Conservation (phyloP, 2,329 filamentous ascomycete genomes). For the Xenosphaeropsis pyriputrescens region DNA sequence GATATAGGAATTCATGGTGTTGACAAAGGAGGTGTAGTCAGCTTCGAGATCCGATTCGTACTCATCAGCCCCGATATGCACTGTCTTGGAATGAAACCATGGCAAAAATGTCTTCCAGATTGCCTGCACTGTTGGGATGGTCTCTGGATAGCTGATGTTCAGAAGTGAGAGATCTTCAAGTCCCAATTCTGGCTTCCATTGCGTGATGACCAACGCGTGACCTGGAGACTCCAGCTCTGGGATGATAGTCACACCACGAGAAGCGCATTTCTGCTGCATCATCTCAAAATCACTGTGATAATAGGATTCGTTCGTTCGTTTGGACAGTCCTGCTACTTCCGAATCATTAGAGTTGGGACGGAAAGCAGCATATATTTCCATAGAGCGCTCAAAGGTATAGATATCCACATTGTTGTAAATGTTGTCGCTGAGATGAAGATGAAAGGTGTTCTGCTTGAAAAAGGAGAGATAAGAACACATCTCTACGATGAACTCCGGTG, state of each 20-base stretch:
- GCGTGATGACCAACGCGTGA: slow-evolving; percentile 37
- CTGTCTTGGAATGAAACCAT: slow-evolving; percentile 39
- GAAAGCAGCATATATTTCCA: slow-evolving; percentile 38
- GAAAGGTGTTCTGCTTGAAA: slow-evolving; percentile 45
- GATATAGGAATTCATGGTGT: slow-evolving; percentile 33
- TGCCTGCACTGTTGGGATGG: slow-evolving; percentile 33
- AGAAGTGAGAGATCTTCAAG: slow-evolving; percentile 29
- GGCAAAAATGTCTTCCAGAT: slow-evolving; percentile 37
- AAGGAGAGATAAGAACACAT: slow-evolving; percentile 44
- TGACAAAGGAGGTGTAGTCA: slow-evolving; percentile 38
- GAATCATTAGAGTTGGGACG: slow-evolving; percentile 33
- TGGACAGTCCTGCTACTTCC: slow-evolving; percentile 31
- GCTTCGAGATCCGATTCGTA: slow-evolving; percentile 28
- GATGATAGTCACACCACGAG: slow-evolving; percentile 39
- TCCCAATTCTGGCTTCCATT: slow-evolving; percentile 42
- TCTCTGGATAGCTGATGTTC: slow-evolving; percentile 38
- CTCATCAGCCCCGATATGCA: slow-evolving; percentile 41
- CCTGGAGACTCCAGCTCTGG: slow-evolving; percentile 46
- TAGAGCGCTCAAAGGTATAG: slow-evolving; percentile 23
- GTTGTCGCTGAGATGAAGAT: slow-evolving; percentile 43
- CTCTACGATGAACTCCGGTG: slow-evolving; percentile 35
- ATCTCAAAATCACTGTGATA: slow-evolving; percentile 32
- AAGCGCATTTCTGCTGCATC: slow-evolving; percentile 34
- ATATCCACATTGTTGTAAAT: slow-evolving; percentile 31
- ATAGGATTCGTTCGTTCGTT: slow-evolving; percentile 37